These are phyloP conservation scores for Rhodotorula diobovata DNA, from an alignment of 768 basidiomycete species.

Conservation along the genomic window DNA sequence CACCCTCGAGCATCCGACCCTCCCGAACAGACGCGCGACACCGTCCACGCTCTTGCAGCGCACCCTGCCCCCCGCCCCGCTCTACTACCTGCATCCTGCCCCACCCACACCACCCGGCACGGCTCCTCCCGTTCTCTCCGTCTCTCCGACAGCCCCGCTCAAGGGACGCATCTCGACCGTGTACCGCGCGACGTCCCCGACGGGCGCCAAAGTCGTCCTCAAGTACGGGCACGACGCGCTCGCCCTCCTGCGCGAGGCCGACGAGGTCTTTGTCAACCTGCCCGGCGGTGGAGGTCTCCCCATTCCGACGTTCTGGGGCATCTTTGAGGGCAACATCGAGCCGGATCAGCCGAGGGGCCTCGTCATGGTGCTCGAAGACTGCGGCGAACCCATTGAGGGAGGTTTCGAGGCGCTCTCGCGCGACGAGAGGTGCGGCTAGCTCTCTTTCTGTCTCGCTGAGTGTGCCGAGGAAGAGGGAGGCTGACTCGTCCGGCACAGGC, in stretches of 20 bases:
- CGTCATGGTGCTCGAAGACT: conserved; percentile 21
- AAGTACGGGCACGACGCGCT: conserved; percentile 20
- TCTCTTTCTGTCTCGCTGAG: not conserved
- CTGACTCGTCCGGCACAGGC: not conserved
- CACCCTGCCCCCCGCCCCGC: conserved; percentile 23
- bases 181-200: conserved; percentile 21
- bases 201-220: conserved; percentile 10
- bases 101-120: not conserved
- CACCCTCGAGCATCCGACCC: not conserved
- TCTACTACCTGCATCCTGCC: conserved; percentile 21
- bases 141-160: not conserved
- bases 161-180: not conserved
- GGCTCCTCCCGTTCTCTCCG: not conserved
- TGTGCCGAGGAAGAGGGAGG: rapidly evolving
- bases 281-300: conserved; percentile 12
- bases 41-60: conserved; percentile 16
- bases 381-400: conserved; percentile 16
- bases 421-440: conserved; percentile 9
- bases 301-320: conserved; percentile 26
- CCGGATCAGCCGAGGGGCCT: conserved; percentile 7
- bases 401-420: conserved; percentile 9
- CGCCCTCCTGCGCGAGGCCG: conserved; percentile 11
- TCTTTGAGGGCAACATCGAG: conserved; percentile 19
- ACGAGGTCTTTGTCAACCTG: conserved; percentile 31
- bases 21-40: not conserved